Evolutionary conservation across 2,329 filamentous ascomycete genomes (phyloP), one percentile per base, ranked within the genome.

Genomic region (Colletotrichum sublineola): DNA sequence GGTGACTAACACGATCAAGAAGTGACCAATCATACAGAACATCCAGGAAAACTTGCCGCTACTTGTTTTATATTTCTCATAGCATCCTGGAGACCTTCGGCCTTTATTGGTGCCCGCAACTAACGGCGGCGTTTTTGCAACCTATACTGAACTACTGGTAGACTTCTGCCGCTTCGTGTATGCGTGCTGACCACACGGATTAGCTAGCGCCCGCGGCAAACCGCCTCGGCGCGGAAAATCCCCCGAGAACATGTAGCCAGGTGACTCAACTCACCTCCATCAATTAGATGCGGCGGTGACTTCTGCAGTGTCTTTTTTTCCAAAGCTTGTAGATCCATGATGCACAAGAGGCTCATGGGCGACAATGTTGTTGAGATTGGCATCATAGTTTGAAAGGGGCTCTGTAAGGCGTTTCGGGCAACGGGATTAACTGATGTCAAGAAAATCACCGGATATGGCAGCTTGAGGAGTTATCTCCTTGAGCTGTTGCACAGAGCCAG

Each of bases 221-320:
- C 36, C 58, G 33, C 52, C 44, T 24, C 52, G 40, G 18, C 9
- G 15, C 1, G 58, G 18, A 44, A 11, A 8, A 14, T 55, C 55
- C n/a, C n/a, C 58, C 20, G 44, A 63, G 57, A 50, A 63, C 7
- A 56, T n/a, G 40, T 50, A 50, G 57, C 50, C 42, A 57, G 44
- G 57, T 15, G 7, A 24, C 11, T 69, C 24, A 42, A 60, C 46
- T 46, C 65, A 55, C 31, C 44, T 68, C 58, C 58, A 60, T 53
- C 69, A 18, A 64, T 44, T 53, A 65, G 65, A 68, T 53, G n/a
- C 31, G 69, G n/a, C 31, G 69, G 52, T 36, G 53, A 40, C 67
- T 56, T 48, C 42, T 50, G 29, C 36, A 57, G 38, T 55, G 24
- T 24, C 24, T 24, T 24, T 24, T 42, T 69, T 69, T 63, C 40